Conservation (phyloP, 305 asterid species). For the Fraxinus latifolia region DNA sequence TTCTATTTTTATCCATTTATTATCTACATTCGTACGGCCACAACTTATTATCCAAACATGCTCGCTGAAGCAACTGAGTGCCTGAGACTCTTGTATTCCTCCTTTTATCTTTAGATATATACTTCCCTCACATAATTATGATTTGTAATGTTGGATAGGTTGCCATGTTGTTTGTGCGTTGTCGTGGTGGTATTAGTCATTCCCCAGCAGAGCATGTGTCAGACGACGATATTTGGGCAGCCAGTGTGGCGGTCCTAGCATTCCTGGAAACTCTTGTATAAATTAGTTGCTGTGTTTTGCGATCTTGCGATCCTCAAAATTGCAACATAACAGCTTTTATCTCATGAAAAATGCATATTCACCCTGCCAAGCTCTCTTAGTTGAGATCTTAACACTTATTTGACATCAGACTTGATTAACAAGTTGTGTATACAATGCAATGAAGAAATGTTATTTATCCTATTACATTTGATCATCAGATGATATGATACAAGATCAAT, state of each 20-base stretch:
- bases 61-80: background rate
- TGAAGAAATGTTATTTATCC: background rate
- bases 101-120: background rate
- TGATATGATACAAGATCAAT: background rate
- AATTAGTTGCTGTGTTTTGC: slow-evolving; percentile 4
- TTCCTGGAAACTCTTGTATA: slow-evolving; percentile 67
- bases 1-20: background rate
- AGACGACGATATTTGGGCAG: slow-evolving; percentile 86
- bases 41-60: background rate
- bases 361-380: background rate
- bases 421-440: background rate
- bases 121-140: background rate
- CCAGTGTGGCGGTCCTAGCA: slow-evolving; percentile 67
- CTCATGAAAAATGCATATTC: background rate
- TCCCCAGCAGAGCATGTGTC: slow-evolving; percentile 87
- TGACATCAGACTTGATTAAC: background rate
- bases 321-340: background rate
- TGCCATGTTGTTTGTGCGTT: slow-evolving; percentile 90
- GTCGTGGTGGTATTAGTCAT: slow-evolving; percentile 96
- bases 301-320: background rate
- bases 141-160: slow-evolving; percentile 41
- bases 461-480: background rate
- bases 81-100: background rate
- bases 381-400: background rate
- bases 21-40: background rate